phyloP scores from a whole-genome alignment of 768 basidiomycete species.

The Phanerochaete carnosa region DNA sequence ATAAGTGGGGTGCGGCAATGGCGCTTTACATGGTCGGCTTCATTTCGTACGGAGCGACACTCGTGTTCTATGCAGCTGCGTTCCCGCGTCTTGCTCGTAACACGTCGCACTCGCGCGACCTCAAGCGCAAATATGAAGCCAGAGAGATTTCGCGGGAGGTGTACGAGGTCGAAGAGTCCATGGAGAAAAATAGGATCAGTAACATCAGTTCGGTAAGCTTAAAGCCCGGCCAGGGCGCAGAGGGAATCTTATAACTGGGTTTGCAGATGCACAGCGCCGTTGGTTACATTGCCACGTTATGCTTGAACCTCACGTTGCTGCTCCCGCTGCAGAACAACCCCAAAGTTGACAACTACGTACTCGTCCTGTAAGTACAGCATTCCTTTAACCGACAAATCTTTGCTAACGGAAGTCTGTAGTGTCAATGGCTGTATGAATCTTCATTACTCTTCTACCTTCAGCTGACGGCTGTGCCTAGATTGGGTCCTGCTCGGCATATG shows the following conservation, averaged over 20 bases:
- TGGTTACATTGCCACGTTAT: constrained; percentile 64
- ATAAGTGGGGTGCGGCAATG: constrained; percentile 75
- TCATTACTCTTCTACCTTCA: constrained; percentile 24
- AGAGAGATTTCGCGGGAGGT: constrained; percentile 58
- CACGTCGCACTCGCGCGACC: constrained; percentile 55
- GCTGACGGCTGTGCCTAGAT: constrained; percentile 23
- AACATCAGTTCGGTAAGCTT: constrained; percentile 74
- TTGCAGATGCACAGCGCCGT: constrained; percentile 70
- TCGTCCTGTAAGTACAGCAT: constrained; percentile 56
- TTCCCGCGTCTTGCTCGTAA: constrained; percentile 84
- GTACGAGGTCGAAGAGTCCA: constrained; percentile 70
- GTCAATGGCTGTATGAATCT: constrained; percentile 9
- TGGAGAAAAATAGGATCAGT: constrained; percentile 83
- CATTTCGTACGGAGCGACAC: constrained; percentile 74
- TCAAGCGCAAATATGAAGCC: constrained; percentile 53
- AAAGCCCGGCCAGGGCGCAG: no score
- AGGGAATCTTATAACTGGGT: no score
- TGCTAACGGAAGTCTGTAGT: constrained; percentile 1
- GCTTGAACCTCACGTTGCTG: constrained; percentile 67
- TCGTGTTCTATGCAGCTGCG: constrained; percentile 75
- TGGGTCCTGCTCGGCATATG: constrained; percentile 82
- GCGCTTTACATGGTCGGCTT: constrained; percentile 77
- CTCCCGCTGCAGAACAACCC: constrained; percentile 58
- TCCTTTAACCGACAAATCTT: not conserved
- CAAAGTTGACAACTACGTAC: constrained; percentile 69